These are phyloP conservation scores for Alternaria viburni DNA, from an alignment of 2,329 filamentous ascomycete species.

Conservation along the genomic window DNA sequence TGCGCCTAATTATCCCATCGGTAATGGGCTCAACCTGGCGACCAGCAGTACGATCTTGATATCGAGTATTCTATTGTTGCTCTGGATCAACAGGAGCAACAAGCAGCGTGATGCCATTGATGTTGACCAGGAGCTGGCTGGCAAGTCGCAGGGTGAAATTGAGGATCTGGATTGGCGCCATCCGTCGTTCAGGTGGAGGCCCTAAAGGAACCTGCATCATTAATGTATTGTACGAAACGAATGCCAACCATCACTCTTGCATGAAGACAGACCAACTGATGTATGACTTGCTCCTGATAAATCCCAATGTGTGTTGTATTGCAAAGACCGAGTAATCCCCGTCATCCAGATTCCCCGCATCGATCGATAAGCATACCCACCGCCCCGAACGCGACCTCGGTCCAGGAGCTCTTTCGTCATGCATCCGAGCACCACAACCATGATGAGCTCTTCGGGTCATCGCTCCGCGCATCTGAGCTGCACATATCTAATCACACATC, in stretches of 20 bases:
- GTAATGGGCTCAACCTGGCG: slow-evolving; percentile 73
- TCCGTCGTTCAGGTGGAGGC: slow-evolving; percentile 68
- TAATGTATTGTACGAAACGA: neutral
- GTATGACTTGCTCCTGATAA: neutral
- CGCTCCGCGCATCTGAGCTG: neutral
- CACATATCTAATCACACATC: neutral
- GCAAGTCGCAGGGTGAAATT: slow-evolving; percentile 47
- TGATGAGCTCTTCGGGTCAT: neutral
- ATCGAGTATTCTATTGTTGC: slow-evolving; percentile 55
- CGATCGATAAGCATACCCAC: neutral
- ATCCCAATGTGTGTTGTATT: neutral
- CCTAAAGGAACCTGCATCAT: slow-evolving; percentile 26
- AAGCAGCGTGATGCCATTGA: slow-evolving; percentile 61
- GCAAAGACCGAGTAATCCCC: slow-evolving; percentile 1
- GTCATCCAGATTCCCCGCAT: slow-evolving; percentile 15
- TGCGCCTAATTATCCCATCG: slow-evolving; percentile 70
- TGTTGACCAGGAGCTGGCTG: slow-evolving; percentile 63
- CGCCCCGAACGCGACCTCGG: slow-evolving; percentile 13
- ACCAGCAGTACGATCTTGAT: slow-evolving; percentile 65
- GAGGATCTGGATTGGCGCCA: slow-evolving; percentile 56
- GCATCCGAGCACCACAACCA: slow-evolving; percentile 12
- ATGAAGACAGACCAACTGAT: neutral
- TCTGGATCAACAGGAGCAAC: slow-evolving; percentile 71
- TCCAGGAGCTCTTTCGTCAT: slow-evolving; percentile 14
- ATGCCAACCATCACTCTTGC: neutral